phyloP scores from a whole-genome alignment of 1,284 basidiomycete species.

The Gomphus sp. region DNA sequence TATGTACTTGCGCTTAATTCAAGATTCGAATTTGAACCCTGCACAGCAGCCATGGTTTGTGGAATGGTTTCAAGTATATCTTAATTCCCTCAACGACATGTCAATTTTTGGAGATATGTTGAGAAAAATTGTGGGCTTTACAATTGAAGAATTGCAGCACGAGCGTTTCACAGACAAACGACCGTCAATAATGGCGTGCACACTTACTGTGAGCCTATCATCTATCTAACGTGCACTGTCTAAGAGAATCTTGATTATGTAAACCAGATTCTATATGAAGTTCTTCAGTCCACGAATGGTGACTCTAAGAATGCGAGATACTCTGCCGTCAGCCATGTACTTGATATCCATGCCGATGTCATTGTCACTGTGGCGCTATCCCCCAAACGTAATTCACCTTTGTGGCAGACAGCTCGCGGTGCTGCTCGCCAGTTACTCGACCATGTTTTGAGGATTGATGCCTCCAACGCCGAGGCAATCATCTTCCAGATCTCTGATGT shows the following conservation, averaged over 20 bases:
- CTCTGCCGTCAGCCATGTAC: slow-evolving; percentile 10
- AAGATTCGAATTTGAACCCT: slow-evolving; percentile 24
- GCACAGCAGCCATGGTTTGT: slow-evolving; percentile 37
- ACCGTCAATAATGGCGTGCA: slow-evolving; percentile 49
- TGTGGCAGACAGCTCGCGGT: slow-evolving; percentile 43
- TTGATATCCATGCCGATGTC: slow-evolving; percentile 49
- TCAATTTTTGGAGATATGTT: slow-evolving; percentile 56
- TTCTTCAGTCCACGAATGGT: not conserved
- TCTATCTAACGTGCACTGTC: not conserved
- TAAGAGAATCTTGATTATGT: slow-evolving; percentile 15
- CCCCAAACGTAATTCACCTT: slow-evolving; percentile 29
- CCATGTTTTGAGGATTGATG: slow-evolving; percentile 5
- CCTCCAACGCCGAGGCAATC: slow-evolving; percentile 18
- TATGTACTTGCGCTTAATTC: slow-evolving; percentile 45
- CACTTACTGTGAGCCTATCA: slow-evolving; percentile 46
- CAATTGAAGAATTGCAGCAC: slow-evolving; percentile 74
- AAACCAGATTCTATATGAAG: slow-evolving; percentile 14
- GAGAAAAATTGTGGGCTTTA: slow-evolving; percentile 57
- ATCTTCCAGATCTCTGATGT: slow-evolving; percentile 30
- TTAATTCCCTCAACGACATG: slow-evolving; percentile 43
- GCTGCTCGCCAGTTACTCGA: slow-evolving; percentile 26
- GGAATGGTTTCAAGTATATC: slow-evolving; percentile 46
- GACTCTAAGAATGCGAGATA: not conserved
- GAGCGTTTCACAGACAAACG: slow-evolving; percentile 51
- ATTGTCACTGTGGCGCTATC: slow-evolving; percentile 57